Evolutionary conservation across 768 basidiomycete genomes (phyloP).

Genomic region (Rhizopogon vinicolor): DNA sequence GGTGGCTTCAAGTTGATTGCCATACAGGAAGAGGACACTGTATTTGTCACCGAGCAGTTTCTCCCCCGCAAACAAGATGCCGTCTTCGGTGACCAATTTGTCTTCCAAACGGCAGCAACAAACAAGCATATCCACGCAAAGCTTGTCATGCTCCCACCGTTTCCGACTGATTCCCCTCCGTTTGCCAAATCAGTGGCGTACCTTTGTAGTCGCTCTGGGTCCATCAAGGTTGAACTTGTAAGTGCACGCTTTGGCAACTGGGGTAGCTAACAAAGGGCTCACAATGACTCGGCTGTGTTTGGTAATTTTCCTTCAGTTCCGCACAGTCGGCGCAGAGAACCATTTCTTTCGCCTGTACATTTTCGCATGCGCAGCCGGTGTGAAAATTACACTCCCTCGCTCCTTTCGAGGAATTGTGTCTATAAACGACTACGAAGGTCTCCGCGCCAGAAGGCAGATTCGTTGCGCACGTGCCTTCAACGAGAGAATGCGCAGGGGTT

Average conservation of each 20-base stretch:
- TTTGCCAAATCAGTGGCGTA: slow-evolving; percentile 30
- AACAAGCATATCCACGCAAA: slow-evolving; percentile 22
- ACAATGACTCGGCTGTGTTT: slow-evolving; percentile 2
- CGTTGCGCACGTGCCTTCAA: slow-evolving; percentile 21
- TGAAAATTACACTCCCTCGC: slow-evolving; percentile 23
- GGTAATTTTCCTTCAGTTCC: slow-evolving; percentile 13
- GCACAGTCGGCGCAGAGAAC: slow-evolving; percentile 19
- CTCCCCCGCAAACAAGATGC: slow-evolving; percentile 24
- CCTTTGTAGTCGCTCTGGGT: slow-evolving; percentile 22
- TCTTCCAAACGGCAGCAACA: slow-evolving; percentile 18
- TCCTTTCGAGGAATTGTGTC: slow-evolving; percentile 24
- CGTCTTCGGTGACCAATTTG: slow-evolving; percentile 25
- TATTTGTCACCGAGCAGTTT: slow-evolving; percentile 21
- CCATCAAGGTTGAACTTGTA: slow-evolving; percentile 21
- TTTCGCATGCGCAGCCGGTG: slow-evolving; percentile 22
- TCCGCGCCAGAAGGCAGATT: slow-evolving; percentile 6
- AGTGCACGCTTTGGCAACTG: slow-evolving; percentile 7
- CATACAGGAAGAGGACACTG: slow-evolving; percentile 15
- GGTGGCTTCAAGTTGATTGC: neutral
- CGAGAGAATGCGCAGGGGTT: slow-evolving; percentile 16
- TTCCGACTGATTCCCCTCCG: slow-evolving; percentile 21
- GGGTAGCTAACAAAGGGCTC: neutral
- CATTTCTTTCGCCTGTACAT: slow-evolving; percentile 27
- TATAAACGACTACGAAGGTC: slow-evolving; percentile 13
- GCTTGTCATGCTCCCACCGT: slow-evolving; percentile 20